Percentiles rank a stretch among this genome's conserved stretches.
These are phyloP conservation scores for Cucurbitaria berberidis DNA, from an alignment of 2,329 filamentous ascomycete species.

Conservation along the genomic window DNA sequence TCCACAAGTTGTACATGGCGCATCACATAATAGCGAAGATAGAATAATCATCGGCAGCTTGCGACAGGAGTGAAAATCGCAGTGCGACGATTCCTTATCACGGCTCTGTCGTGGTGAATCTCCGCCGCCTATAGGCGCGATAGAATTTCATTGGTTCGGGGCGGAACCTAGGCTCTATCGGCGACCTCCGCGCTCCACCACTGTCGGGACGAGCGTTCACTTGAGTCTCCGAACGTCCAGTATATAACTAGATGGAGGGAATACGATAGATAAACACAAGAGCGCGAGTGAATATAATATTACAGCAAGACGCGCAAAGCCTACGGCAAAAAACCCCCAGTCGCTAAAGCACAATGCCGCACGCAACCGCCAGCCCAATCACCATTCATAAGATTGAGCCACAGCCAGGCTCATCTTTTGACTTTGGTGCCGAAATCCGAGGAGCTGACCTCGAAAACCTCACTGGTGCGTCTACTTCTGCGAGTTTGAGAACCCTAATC, in stretches of 20 bases:
- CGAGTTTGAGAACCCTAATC: neutral
- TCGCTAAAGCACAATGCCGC: slow-evolving; percentile 20
- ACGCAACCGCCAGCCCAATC: slow-evolving; percentile 26
- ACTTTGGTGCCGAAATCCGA: slow-evolving; percentile 67
- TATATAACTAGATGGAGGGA: neutral
- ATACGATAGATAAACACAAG: neutral
- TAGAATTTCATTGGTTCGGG: neutral
- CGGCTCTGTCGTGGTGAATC: neutral
- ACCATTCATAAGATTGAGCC: slow-evolving; percentile 24
- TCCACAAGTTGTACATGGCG: neutral
- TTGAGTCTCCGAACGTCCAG: neutral
- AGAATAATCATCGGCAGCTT: neutral
- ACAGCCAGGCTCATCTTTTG: slow-evolving; percentile 29
- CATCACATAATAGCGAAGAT: neutral
- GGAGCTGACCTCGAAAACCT: slow-evolving; percentile 68
- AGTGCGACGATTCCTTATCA: slow-evolving; percentile 1
- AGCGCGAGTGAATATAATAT: neutral
- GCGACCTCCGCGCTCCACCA: neutral
- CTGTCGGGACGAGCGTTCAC: neutral
- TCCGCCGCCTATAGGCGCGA: slow-evolving; percentile 1
- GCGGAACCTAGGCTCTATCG: neutral
- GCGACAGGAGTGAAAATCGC: neutral
- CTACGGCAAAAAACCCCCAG: neutral
- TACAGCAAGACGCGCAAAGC: neutral
- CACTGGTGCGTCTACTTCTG: slow-evolving; percentile 53